Conservation (phyloP, 139 green algal genomes). For the Chlorella ohadii region DNA sequence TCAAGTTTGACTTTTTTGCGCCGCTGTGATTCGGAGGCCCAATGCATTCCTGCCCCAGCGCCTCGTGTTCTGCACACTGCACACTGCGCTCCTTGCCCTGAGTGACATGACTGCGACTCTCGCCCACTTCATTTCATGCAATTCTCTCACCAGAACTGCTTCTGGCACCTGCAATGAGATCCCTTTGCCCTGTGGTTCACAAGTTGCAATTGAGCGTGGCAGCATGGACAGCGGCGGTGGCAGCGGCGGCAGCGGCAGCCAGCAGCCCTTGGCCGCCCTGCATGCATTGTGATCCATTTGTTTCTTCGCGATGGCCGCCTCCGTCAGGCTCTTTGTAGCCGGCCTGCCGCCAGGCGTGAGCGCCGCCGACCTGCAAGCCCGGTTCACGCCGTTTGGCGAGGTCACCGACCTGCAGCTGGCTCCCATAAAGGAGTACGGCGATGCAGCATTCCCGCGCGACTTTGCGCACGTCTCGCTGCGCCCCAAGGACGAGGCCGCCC, state of each 20-base stretch:
- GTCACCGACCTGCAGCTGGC: constrained; percentile 47
- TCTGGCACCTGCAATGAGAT: too few relatives aligned
- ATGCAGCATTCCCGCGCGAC: constrained; percentile 31
- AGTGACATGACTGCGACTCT: too few relatives aligned
- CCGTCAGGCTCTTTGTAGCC: constrained; percentile 58
- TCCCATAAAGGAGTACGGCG: constrained; percentile 40
- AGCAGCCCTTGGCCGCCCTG: background rate
- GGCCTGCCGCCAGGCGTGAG: constrained; percentile 51
- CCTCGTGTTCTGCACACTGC: too few relatives aligned
- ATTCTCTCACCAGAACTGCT: too few relatives aligned
- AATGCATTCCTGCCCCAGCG: too few relatives aligned
- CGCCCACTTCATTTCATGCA: too few relatives aligned
- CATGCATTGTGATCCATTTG: background rate
- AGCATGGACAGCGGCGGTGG: background rate
- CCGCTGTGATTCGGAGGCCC: background rate
- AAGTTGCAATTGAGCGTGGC: background rate
- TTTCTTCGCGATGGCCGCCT: background rate
- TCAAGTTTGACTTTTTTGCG: constrained; percentile 18
- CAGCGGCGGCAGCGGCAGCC: background rate
- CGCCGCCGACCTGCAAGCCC: constrained; percentile 41
- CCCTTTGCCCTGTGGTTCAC: too few relatives aligned
- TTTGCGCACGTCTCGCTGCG: constrained; percentile 65
- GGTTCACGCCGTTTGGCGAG: constrained; percentile 67
- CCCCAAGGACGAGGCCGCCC: constrained; percentile 46
- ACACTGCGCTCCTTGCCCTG: too few relatives aligned